Evolutionary conservation across 1,284 basidiomycete species (phyloP).

Genomic region (Leucoagaricus sp.): DNA sequence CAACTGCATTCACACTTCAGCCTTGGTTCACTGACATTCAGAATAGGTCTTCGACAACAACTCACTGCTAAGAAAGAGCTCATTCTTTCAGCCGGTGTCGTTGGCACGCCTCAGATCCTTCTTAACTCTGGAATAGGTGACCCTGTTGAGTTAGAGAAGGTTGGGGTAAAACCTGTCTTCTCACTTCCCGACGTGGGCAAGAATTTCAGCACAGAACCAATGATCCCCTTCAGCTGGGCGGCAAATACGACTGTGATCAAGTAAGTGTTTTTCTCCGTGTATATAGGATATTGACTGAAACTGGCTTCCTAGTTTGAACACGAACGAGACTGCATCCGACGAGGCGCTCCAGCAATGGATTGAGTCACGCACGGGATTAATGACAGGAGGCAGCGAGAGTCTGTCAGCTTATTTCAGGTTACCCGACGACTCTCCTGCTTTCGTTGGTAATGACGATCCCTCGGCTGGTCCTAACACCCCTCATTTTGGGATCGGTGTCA

Average conservation of each 20-base stretch:
- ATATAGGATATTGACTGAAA: background rate
- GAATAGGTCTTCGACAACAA: conserved; percentile 9
- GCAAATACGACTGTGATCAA: conserved; percentile 3
- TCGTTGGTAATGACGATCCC: conserved; percentile 33
- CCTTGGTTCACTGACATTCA: background rate
- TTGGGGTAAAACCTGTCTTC: conserved; percentile 29
- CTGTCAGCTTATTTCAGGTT: conserved; percentile 29
- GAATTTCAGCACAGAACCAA: conserved; percentile 32
- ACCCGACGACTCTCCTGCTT: conserved; percentile 29
- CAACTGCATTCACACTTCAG: too few relatives aligned
- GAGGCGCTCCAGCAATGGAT: conserved; percentile 19
- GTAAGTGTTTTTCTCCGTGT: background rate
- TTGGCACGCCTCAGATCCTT: conserved; percentile 45
- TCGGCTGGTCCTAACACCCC: conserved; percentile 33
- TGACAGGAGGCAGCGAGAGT: conserved; percentile 18
- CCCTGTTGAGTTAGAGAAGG: conserved; percentile 18
- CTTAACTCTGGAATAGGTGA: conserved; percentile 50
- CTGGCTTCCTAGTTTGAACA: background rate
- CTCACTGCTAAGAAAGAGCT: conserved; percentile 39
- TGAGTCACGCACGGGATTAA: conserved; percentile 22
- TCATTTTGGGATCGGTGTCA: conserved; percentile 24
- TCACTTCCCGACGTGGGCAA: conserved; percentile 43
- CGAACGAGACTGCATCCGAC: background rate
- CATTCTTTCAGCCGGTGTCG: conserved; percentile 45
- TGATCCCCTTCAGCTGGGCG: background rate